These are phyloP conservation scores for Coemansia sp. DNA, from an alignment of 192 early-diverging fungal species.

Conservation along the genomic window DNA sequence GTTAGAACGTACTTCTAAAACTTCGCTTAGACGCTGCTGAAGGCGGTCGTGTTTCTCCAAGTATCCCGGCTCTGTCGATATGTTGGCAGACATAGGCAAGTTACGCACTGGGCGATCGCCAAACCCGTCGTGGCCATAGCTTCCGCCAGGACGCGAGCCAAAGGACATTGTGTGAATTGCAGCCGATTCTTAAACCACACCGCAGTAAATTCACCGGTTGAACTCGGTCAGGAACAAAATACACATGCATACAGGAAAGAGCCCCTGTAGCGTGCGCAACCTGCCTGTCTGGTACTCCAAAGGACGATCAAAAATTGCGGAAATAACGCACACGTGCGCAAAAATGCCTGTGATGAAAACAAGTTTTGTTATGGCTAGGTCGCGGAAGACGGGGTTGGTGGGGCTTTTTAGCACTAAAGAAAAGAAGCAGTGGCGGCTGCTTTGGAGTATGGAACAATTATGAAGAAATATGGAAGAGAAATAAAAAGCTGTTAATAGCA, in stretches of 20 bases:
- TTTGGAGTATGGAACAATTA: neutral
- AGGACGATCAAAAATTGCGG: neutral
- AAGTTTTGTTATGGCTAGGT: neutral
- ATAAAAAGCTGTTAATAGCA: neutral
- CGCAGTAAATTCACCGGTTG: neutral
- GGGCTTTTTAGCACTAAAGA: neutral
- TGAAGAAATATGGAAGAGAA: neutral
- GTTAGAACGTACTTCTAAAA: constrained; percentile 28
- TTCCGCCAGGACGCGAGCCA: neutral
- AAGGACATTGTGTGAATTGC: neutral
- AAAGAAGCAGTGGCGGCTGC: neutral
- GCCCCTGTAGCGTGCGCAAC: neutral
- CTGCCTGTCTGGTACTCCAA: neutral
- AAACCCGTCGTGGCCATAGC: neutral
- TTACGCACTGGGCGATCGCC: neutral
- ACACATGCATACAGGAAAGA: neutral
- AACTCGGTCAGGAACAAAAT: neutral
- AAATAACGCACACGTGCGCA: neutral
- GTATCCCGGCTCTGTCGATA: neutral
- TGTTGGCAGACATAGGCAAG: neutral
- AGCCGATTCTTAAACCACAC: neutral
- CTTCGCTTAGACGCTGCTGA: constrained; percentile 24
- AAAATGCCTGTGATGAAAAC: neutral
- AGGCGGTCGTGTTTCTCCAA: constrained; percentile 17
- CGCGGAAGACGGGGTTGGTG: neutral